Evolutionary conservation across 1,139 yeast genomes (phyloP).

Genomic region (Scheffersomyces lignicola): DNA sequence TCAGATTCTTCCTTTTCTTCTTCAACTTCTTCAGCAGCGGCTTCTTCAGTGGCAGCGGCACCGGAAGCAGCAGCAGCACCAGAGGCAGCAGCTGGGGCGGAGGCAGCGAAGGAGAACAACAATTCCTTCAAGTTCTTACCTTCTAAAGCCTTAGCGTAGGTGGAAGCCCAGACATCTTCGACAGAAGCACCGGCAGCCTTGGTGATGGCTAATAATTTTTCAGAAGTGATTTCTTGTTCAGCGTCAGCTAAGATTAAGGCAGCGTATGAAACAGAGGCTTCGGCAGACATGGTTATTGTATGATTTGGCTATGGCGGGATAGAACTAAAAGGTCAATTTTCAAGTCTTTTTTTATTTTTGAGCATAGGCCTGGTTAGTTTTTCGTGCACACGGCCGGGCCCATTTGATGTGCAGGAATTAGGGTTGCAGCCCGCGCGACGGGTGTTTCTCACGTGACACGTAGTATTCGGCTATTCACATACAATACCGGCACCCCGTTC

Average conservation of each 20-base stretch:
- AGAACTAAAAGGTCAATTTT: background rate
- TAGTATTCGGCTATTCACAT: too few species aligned
- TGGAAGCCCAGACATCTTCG: slow-evolving; percentile 90
- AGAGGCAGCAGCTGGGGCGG: slow-evolving; percentile 43
- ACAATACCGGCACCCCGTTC: too few species aligned
- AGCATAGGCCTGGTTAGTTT: background rate
- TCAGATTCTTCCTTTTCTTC: slow-evolving; percentile 69
- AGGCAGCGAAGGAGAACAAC: slow-evolving; percentile 72
- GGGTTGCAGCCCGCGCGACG: background rate
- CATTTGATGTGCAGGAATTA: background rate
- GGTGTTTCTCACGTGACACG: background rate
- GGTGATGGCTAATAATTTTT: slow-evolving; percentile 82
- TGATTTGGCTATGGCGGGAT: slow-evolving; percentile 1
- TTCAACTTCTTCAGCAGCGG: slow-evolving; percentile 44
- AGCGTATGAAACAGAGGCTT: slow-evolving; percentile 79
- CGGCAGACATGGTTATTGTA: slow-evolving; percentile 46
- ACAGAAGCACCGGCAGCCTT: slow-evolving; percentile 89
- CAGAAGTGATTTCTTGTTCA: slow-evolving; percentile 91
- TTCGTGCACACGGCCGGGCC: too few species aligned
- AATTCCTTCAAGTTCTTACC: slow-evolving; percentile 95
- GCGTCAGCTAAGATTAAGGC: slow-evolving; percentile 98
- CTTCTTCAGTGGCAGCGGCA: slow-evolving; percentile 56
- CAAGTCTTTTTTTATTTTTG: background rate
- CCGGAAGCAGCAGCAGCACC: slow-evolving; percentile 62
- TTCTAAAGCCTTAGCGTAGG: slow-evolving; percentile 94